Base-by-base conservation (phyloP, 2,329 filamentous ascomycete genomes). In the Aspergillus fischeri region DNA sequence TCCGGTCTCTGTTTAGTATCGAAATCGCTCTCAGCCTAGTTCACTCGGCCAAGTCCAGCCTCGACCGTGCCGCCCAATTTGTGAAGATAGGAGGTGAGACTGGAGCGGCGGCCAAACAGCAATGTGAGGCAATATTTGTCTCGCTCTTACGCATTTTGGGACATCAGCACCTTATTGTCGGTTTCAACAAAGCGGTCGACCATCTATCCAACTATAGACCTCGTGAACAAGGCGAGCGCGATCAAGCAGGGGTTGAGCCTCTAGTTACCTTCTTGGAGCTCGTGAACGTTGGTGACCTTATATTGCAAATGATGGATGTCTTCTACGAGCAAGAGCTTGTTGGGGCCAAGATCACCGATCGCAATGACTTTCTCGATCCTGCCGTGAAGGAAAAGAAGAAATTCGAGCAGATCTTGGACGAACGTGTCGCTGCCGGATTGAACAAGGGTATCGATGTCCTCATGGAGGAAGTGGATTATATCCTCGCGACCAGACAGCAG, bases 371-470 rank as follows among this genome's bases (percentile, higher is more conserved):
- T 68, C 81, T 99, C 50, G 91, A 96, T 69, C 89, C 92, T 21
- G 91, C 92, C 0, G 89, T 90, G 32, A 88, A 97, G 66, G 92
- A 94, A 63, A 99, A 99, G 84, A 97, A 97, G 78, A 92, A 91
- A 63, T 99, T 97, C 67, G 94, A 99, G 80, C 92, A 97, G 71
- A 96, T 97, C 89, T 86, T 99, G 1, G 94, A 99, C 70, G 94
- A 97, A 75, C 90, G 91, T 59, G 94, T 99, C 7, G 94, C 94
- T 3, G 92, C 93, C 8, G 95, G 95, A 1, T 80, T 99, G 61
- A 97, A 97, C 75, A 97, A 96, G 77, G 94, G 94, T 62, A 97
- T 99, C 61, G 93, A 99, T 69, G 94, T 97, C 56, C 83, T 99
- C 47, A 97, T 99, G 89, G 92, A 96, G 67, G 94, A 99, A 77